These are phyloP conservation scores for Bipolaris bicolor DNA, from an alignment of 2,329 filamentous ascomycete species.

Conservation along the genomic window DNA sequence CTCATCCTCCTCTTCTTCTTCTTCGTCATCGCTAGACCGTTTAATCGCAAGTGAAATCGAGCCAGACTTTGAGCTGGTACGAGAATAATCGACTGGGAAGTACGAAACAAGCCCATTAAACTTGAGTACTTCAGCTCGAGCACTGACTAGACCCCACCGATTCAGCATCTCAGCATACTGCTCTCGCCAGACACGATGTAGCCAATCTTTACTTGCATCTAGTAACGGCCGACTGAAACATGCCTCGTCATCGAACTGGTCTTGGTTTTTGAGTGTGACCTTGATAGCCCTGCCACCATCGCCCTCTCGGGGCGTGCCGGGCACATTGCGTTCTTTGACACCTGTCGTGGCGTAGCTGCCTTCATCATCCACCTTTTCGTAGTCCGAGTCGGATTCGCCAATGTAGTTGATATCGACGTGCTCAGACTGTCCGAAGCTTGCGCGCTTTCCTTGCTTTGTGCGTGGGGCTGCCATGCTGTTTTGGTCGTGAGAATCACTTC, in stretches of 20 bases:
- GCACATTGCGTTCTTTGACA: conserved; percentile 31
- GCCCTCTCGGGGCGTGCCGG: conserved; percentile 21
- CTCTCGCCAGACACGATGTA: conserved; percentile 60
- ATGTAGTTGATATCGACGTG: conserved; percentile 36
- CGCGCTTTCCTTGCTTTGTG: conserved; percentile 48
- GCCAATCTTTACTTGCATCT: conserved; percentile 54
- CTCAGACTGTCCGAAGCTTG: conserved; percentile 45
- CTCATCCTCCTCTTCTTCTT: conserved; percentile 20
- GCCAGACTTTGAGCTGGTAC: conserved; percentile 35
- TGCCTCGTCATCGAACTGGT: conserved; percentile 61
- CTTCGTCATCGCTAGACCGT: conserved; percentile 17
- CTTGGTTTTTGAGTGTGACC: conserved; percentile 62
- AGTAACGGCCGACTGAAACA: conserved; percentile 56
- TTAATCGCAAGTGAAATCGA: conserved; percentile 36
- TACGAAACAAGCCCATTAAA: conserved; percentile 55
- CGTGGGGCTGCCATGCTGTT: conserved; percentile 33
- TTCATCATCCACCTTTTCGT: conserved; percentile 30
- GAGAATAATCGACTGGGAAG: conserved; percentile 31
- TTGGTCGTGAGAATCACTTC: conserved; percentile 41
- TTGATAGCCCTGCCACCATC: conserved; percentile 46
- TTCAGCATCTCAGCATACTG: conserved; percentile 65
- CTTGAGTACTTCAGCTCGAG: conserved; percentile 64
- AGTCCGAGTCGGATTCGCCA: conserved; percentile 45
- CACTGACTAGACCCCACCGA: conserved; percentile 63
- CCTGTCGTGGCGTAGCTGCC: conserved; percentile 21